Conservation (phyloP, 371 early-diverging fungal genomes). For the Mortierella sp. region DNA sequence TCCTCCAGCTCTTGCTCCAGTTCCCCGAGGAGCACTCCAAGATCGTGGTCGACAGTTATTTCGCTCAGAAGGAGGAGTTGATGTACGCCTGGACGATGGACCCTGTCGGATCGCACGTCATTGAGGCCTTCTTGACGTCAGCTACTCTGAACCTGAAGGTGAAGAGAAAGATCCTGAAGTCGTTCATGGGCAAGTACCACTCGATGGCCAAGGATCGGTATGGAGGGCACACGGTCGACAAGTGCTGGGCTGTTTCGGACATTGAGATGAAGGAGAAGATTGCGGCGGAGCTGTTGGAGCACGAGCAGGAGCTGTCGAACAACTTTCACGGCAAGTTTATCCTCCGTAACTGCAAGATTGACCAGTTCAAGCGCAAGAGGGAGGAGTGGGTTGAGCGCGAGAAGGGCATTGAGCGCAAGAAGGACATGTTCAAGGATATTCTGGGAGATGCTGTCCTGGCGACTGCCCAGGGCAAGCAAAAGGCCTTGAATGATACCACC, state of each 20-base stretch:
- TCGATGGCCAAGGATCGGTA: constrained; percentile 79
- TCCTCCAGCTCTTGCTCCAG: constrained; percentile 77
- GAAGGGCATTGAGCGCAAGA: constrained; percentile 77
- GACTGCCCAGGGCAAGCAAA: constrained; percentile 35
- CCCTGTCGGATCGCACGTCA: constrained; percentile 79
- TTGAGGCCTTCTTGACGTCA: constrained; percentile 77
- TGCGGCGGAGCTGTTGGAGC: constrained; percentile 73
- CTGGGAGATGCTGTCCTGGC: constrained; percentile 62
- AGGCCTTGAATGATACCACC: constrained; percentile 29
- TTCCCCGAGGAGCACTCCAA: constrained; percentile 75
- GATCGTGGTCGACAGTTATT: constrained; percentile 73
- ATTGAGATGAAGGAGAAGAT: constrained; percentile 83
- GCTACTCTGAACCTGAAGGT: constrained; percentile 67
- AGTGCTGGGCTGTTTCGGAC: constrained; percentile 82
- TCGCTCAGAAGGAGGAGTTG: constrained; percentile 66
- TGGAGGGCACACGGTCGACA: constrained; percentile 85
- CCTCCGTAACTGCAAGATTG: constrained; percentile 84
- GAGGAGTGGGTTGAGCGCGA: constrained; percentile 83
- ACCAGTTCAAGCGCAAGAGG: constrained; percentile 78
- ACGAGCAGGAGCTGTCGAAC: constrained; percentile 67
- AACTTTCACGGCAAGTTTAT: constrained; percentile 82
- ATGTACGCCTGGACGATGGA: constrained; percentile 75
- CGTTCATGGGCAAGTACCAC: constrained; percentile 69
- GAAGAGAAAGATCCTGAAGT: constrained; percentile 76
- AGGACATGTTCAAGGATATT: constrained; percentile 84